These are phyloP conservation scores for Singerocomus rubriflavus DNA, from an alignment of 1,284 basidiomycete species.

Conservation along the genomic window DNA sequence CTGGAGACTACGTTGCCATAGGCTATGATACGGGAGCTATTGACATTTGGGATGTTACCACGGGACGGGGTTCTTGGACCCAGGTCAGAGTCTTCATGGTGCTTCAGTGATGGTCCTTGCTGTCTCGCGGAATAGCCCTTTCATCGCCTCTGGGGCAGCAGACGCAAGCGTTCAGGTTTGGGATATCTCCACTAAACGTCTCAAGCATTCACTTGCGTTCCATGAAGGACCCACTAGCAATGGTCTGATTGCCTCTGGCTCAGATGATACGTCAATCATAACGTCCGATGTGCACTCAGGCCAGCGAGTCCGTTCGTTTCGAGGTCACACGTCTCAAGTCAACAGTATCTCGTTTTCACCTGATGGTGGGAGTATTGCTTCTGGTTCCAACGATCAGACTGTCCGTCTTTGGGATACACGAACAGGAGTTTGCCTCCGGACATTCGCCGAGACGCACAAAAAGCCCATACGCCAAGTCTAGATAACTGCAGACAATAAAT, in stretches of 20 bases:
- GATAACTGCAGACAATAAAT: constrained; percentile 17
- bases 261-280: constrained; percentile 17
- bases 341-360: constrained; percentile 21
- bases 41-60: constrained; percentile 23
- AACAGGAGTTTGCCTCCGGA: constrained; percentile 21
- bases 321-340: constrained; percentile 14
- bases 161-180: constrained; percentile 18
- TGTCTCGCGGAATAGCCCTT: constrained; percentile 12
- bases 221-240: constrained; percentile 10
- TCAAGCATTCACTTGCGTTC: constrained; percentile 7
- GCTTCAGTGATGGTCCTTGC: constrained; percentile 9
- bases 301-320: constrained; percentile 4
- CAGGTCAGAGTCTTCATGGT: constrained; percentile 1
- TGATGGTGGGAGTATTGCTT: constrained; percentile 17
- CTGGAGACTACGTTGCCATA: constrained; percentile 19
- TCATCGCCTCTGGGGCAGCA: constrained; percentile 17
- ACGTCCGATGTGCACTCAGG: constrained; percentile 15
- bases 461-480: constrained; percentile 17
- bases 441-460: constrained; percentile 13
- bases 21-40: constrained; percentile 19
- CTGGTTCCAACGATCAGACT: constrained; percentile 20
- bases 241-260: constrained; percentile 20
- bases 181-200: constrained; percentile 3
- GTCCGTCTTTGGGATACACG: constrained; percentile 25
- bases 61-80: constrained; percentile 13